Evolutionary conservation across 352 stramenopile species (phyloP).

Genomic region (Blastocystis sp.): DNA sequence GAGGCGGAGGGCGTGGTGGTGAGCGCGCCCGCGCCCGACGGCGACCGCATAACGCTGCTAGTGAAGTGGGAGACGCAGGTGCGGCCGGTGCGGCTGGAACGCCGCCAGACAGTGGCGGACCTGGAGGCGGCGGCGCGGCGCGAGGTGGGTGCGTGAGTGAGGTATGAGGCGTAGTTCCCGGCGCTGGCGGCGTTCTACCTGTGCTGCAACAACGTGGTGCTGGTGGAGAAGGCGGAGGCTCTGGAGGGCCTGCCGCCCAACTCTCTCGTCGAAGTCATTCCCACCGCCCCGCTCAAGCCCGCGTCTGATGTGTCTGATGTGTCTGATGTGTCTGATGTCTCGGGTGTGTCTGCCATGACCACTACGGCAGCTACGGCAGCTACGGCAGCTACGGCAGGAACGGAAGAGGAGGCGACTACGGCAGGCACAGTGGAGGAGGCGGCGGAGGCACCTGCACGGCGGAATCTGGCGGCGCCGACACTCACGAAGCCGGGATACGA

Average conservation of each 20-base stretch:
- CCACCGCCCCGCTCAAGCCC: background rate
- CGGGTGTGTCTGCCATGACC: too few relatives aligned
- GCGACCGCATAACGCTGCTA: background rate
- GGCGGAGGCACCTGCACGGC: background rate
- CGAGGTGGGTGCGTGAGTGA: too few relatives aligned
- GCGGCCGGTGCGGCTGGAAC: background rate
- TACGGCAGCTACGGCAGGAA: background rate
- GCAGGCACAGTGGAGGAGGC: background rate
- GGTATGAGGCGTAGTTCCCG: too few relatives aligned
- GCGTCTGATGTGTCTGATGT: background rate
- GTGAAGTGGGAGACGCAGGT: background rate
- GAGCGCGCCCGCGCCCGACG: background rate
- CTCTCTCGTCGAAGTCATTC: background rate
- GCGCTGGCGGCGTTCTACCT: too few relatives aligned
- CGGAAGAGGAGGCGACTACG: background rate
- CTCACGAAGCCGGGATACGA: conserved; percentile 43
- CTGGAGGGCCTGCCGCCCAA: too few relatives aligned
- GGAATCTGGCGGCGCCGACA: background rate
- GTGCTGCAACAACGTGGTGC: too few relatives aligned
- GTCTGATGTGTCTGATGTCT: too few relatives aligned
- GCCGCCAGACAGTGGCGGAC: background rate
- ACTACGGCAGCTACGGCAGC: too few relatives aligned
- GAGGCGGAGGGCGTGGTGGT: background rate
- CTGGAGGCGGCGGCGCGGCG: background rate
- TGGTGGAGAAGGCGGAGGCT: too few relatives aligned